Base-by-base conservation (phyloP, 805 yeast species). In the Myxozyma sirexii region DNA sequence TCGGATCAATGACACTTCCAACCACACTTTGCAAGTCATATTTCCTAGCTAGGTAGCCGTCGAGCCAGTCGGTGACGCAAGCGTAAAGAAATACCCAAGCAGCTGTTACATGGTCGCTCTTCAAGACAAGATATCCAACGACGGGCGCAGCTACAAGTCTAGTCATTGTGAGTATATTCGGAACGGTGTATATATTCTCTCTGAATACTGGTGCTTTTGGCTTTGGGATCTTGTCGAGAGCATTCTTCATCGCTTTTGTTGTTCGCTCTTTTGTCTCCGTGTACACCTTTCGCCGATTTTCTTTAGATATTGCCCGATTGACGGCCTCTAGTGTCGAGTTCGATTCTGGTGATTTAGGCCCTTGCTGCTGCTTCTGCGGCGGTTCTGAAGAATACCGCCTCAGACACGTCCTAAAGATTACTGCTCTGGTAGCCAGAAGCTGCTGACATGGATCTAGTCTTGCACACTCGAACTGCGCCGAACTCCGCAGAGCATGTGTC, bases 1-100 rank as follows among this genome's bases (percentile, higher is more conserved):
- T 79, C 0, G 99, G 99, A 69, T 94, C 99, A 35, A 96, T 77
- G 15, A 94, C 85, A 0, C 97, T 86, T 0, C 99, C 99, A 5
- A 91, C 82, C 1, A 88, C 86, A 0, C 97, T 85, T 68, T 84
- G 82, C 80, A 87, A 77, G 57, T 90, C 84, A 77, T 74, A 93
- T 60, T 75, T 81, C 56, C 99, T 79, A 3, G 99, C 99, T 63
- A 96, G 83, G 69, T 75, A 88, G 0, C 99, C 99, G 73, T 94
- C 99, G 23, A 92, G 75, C 64, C 89, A 86, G 72, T 94, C 99
- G 0, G 99, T 93, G 3, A 91, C 72, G 64, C 97, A 87, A 0
- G 97, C 91, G 69, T 90, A 91, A 0, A 84, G 79, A 72, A 94
- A 93, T 10, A 94, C 70, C 0, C 84, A 81, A 46, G 90, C 75